Base-by-base conservation (phyloP, 257 asterid species). In the Primulina tabacum region DNA sequence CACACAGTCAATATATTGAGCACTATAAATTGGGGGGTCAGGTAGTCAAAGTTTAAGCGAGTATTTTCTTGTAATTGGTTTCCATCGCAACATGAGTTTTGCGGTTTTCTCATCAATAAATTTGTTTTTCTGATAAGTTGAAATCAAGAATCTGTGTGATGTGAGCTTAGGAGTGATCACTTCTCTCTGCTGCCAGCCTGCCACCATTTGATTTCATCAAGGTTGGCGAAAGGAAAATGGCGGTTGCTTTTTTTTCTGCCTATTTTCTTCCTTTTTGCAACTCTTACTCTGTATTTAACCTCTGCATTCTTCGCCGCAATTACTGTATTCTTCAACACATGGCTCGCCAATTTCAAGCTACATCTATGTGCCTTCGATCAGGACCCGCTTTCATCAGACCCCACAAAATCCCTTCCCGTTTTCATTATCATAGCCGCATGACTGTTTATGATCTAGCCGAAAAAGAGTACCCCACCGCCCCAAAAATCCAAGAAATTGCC, bases 341-440 rank as follows among this genome's bases (percentile, higher is more conserved):
- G 93, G 87, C 82, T 90, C 0, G 73, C 88, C 34, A 80, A 60
- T 68, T 88, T 79, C 84, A 80, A 86, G 73, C 80, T 86, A 0
- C 71, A 85, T 64, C 88, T 88, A 53, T 86, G 83, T 66, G 86
- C 92, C 32, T 90, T 85, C 73, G 82, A 83, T 50, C 78, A 33
- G 6, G 95, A 91, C 4, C 93, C 96, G 0, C 59, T 90, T 52
- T 74, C 81, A 2, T 37, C 71, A 4, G 7, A 56, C 18, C 67
- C 83, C 3, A 55, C 73, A 2, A 69, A 73, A 8, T 83, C 89
- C 0, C 83, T 85, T 4, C 76, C 75, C 1, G 7, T 40, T 37
- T 90, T 90, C 82, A 32, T 86, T 63, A 59, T 81, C 64, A 67
- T 65, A 1, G 86, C 88, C 12, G 79, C 85, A 26, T 86, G 88